Conservation (phyloP, 2,329 filamentous ascomycete species). For the Ilyonectria destructans region DNA sequence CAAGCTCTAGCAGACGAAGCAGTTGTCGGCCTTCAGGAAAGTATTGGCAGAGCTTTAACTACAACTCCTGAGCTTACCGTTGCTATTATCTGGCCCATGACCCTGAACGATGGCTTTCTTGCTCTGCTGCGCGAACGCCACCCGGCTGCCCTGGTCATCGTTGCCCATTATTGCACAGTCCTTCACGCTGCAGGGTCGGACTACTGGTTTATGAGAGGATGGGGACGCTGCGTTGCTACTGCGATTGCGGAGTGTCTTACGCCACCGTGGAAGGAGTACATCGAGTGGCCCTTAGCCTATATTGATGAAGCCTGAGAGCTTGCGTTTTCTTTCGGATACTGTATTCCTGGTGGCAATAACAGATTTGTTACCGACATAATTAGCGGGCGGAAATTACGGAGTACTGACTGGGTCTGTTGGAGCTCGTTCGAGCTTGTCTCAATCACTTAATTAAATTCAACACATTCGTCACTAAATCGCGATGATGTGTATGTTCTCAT, state of each 20-base stretch:
- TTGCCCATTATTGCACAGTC: slow-evolving; percentile 23
- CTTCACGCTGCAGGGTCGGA: slow-evolving; percentile 11
- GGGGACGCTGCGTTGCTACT: slow-evolving; percentile 2
- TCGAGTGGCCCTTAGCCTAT: neutral
- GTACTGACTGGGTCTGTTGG: neutral
- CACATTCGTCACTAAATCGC: neutral
- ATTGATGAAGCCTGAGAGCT: neutral
- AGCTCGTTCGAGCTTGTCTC: neutral
- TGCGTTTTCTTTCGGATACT: neutral
- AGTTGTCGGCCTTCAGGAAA: neutral
- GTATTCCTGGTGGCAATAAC: neutral
- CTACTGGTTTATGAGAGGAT: slow-evolving; percentile 18
- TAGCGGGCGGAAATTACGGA: neutral
- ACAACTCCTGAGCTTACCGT: slow-evolving; percentile 23
- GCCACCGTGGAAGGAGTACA: neutral
- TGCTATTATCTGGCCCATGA: slow-evolving; percentile 25
- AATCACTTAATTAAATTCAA: neutral
- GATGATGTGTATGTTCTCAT: neutral
- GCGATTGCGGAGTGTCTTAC: neutral
- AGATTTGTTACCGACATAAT: neutral
- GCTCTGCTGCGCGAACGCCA: slow-evolving; percentile 8
- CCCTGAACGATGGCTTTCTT: slow-evolving; percentile 14
- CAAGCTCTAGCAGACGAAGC: neutral
- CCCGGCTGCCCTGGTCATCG: slow-evolving; percentile 13
- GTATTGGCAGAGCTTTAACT: slow-evolving; percentile 4